A percentile compares a stretch with the other conserved stretches of the same genome.
These are phyloP conservation scores for Kodamaea ohmeri DNA, from an alignment of 1,139 yeast genomes.

Conservation along the genomic window DNA sequence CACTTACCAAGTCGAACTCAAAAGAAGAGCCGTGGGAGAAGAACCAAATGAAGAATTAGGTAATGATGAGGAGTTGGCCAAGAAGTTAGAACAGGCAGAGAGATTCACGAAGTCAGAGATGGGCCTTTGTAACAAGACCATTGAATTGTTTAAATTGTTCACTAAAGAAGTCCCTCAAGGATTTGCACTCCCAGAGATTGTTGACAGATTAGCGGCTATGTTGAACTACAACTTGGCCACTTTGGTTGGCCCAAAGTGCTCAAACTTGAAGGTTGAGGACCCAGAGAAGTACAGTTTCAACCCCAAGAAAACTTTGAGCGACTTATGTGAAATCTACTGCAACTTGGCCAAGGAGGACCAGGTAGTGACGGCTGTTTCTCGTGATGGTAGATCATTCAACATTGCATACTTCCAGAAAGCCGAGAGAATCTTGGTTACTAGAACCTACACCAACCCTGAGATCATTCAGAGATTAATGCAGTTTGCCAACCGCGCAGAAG, in stretches of 20 bases:
- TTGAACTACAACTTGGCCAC: conserved; percentile 85
- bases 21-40: conserved; percentile 38
- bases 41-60: conserved; percentile 49
- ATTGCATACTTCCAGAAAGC: conserved; percentile 69
- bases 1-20: conserved; percentile 60
- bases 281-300: conserved; percentile 84
- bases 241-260: conserved; percentile 92
- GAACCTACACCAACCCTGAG: conserved; percentile 50
- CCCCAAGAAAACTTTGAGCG: conserved; percentile 69
- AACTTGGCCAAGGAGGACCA: conserved; percentile 63
- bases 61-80: conserved; percentile 55
- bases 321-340: conserved; percentile 70
- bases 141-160: conserved; percentile 73
- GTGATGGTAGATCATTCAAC: conserved; percentile 86
- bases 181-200: conserved; percentile 84
- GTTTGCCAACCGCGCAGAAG: conserved; percentile 66
- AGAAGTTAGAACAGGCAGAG: conserved; percentile 62
- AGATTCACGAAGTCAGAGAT: conserved; percentile 77
- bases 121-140: conserved; percentile 80
- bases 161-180: conserved; percentile 86
- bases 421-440: conserved; percentile 56
- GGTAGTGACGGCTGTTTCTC: conserved; percentile 77
- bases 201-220: conserved; percentile 94
- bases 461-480: conserved; percentile 49
- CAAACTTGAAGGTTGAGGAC: conserved; percentile 77